Conservation (phyloP, 2,329 filamentous ascomycete genomes). For the Trichoderma gracile region DNA sequence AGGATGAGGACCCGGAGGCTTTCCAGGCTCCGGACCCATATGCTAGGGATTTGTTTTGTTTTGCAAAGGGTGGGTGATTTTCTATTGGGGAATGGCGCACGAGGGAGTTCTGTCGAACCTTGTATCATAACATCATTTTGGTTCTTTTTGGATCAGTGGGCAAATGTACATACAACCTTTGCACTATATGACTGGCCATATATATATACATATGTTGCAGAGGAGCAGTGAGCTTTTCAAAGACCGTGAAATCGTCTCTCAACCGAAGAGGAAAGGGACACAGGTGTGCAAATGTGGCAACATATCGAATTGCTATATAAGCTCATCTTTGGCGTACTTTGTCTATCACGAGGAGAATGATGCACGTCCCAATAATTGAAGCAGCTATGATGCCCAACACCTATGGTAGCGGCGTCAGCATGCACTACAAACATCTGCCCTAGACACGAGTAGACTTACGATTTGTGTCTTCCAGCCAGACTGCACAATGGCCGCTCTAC, state of each 20-base stretch:
- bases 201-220: no score
- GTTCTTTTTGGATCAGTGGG: conserved; percentile 10
- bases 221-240: background rate
- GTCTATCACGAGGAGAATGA: conserved; percentile 60
- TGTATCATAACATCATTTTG: background rate
- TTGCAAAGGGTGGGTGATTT: conserved; percentile 34
- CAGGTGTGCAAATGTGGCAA: background rate
- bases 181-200: no score
- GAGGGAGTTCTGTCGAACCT: background rate
- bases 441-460: conserved; percentile 48
- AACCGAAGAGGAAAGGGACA: background rate
- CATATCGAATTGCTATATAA: background rate
- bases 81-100: conserved; percentile 8
- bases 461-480: conserved; percentile 89
- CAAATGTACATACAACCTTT: background rate
- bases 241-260: no score
- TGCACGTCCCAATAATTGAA: conserved; percentile 65
- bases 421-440: background rate
- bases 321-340: conserved; percentile 33
- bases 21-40: conserved; percentile 37
- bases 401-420: conserved; percentile 40
- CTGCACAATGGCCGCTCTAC: conserved; percentile 80
- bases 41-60: conserved; percentile 67
- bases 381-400: conserved; percentile 62
- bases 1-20: conserved; percentile 35